phyloP scores from a whole-genome alignment of 768 basidiomycete species.

The Suillus plorans region DNA sequence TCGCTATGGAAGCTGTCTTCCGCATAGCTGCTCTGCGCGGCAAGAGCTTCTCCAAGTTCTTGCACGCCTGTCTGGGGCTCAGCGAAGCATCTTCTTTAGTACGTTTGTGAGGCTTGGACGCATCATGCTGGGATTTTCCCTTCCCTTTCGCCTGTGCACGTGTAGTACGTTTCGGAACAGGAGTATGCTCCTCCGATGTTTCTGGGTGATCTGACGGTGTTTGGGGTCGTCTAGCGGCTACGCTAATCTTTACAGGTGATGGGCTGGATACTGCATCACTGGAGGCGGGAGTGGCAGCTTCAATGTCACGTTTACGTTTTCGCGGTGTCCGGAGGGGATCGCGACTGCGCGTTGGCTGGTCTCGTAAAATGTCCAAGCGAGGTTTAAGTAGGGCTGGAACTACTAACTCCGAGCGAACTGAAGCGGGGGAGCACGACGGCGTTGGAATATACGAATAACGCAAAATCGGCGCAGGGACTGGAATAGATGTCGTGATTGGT shows the following conservation, averaged over 20 bases:
- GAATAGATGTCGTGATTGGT: slow-evolving; percentile 27
- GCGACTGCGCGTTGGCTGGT: slow-evolving; percentile 4
- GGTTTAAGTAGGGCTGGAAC: not conserved
- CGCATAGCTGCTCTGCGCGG: slow-evolving; percentile 27
- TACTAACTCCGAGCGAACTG: not conserved
- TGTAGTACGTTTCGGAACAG: slow-evolving; percentile 5
- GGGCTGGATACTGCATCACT: slow-evolving; percentile 25
- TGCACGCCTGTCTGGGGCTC: slow-evolving; percentile 2
- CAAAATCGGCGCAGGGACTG: slow-evolving; percentile 12
- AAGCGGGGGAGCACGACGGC: not conserved
- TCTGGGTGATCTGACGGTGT: slow-evolving; percentile 8
- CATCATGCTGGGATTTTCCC: not conserved
- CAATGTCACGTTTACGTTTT: slow-evolving; percentile 23
- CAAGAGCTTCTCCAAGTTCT: slow-evolving; percentile 14
- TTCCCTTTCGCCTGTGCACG: slow-evolving; percentile 13
- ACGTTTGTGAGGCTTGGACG: slow-evolving; percentile 11
- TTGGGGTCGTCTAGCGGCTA: slow-evolving; percentile 7
- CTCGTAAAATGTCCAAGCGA: slow-evolving; percentile 1
- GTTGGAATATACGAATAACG: slow-evolving; percentile 17
- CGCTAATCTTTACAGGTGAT: slow-evolving; percentile 28
- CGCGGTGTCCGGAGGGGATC: slow-evolving; percentile 33
- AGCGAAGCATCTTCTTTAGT: not conserved
- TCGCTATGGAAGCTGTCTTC: slow-evolving; percentile 22
- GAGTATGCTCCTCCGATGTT: slow-evolving; percentile 10
- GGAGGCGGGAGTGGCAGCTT: slow-evolving; percentile 7